Conservation (phyloP, 768 basidiomycete genomes). For the Lactarius evosmus region DNA sequence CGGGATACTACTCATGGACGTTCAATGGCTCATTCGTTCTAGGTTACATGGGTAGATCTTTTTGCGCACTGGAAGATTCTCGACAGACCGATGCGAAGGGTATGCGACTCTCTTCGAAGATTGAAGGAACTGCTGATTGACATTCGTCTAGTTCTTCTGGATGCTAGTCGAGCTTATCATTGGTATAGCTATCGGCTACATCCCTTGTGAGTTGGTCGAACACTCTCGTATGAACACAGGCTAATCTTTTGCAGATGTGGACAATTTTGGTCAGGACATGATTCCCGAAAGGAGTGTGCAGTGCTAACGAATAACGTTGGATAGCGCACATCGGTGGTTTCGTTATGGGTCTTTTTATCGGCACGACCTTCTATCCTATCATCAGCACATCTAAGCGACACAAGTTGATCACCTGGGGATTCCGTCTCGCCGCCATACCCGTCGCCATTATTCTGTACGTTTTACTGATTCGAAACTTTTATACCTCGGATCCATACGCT, state of each 20-base stretch:
- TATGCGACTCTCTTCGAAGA: conserved; percentile 32
- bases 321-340: conserved; percentile 86
- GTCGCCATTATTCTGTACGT: conserved; percentile 78
- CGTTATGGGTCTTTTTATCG: conserved; percentile 77
- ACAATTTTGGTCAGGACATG: conserved; percentile 71
- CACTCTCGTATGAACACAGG: not conserved
- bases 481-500: conserved; percentile 79
- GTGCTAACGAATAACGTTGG: conserved; percentile 17
- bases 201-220: conserved; percentile 58
- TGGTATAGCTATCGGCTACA: conserved; percentile 80
- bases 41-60: conserved; percentile 85
- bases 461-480: conserved; percentile 83
- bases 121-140: not conserved
- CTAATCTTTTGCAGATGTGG: conserved; percentile 54
- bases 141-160: conserved; percentile 60
- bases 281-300: not conserved
- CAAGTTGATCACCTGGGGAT: conserved; percentile 63
- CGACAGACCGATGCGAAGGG: conserved; percentile 76
- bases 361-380: conserved; percentile 83
- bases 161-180: conserved; percentile 85
- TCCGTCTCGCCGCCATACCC: conserved; percentile 71
- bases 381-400: conserved; percentile 79
- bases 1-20: conserved; percentile 2
- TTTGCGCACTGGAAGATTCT: conserved; percentile 91
- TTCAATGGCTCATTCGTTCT: conserved; percentile 1